Evolutionary conservation across 768 basidiomycete species (phyloP).

Genomic region (Lentinula sp.): DNA sequence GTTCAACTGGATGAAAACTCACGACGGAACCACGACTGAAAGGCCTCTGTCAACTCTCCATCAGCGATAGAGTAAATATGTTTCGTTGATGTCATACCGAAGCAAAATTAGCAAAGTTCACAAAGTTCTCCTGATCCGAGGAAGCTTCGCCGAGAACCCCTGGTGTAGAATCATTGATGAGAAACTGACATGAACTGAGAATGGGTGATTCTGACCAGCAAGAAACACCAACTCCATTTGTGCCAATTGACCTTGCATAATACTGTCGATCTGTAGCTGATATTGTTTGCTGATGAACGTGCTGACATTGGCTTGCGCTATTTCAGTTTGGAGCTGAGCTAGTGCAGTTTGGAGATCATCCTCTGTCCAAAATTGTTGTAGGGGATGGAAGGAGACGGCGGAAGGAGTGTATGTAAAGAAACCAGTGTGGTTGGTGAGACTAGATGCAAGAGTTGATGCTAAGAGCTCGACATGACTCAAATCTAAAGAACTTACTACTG

Average conservation of each 20-base stretch:
- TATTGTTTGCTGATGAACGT: not conserved
- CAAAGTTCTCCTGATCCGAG: not conserved
- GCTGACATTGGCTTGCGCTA: not conserved
- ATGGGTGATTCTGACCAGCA: not conserved
- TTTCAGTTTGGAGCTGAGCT: not conserved
- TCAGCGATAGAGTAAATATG: not conserved
- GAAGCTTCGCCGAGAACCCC: not conserved
- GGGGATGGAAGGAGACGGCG: not conserved
- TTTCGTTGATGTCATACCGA: not conserved
- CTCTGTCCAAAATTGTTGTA: not conserved
- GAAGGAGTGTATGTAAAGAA: not conserved
- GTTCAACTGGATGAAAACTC: not conserved
- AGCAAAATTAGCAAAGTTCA: not conserved
- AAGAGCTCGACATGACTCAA: not conserved
- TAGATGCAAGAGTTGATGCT: not conserved
- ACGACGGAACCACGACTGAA: slow-evolving; percentile 3
- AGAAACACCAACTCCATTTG: not conserved
- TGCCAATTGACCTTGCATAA: not conserved
- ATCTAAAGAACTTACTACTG: not conserved
- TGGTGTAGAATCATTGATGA: not conserved
- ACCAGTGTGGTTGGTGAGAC: not conserved
- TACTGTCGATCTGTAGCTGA: not conserved
- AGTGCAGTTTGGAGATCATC: not conserved
- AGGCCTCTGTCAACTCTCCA: not conserved
- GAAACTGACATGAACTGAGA: not conserved